Base-by-base conservation (phyloP, 2,329 filamentous ascomycete genomes). In the Botrytis sinoallii region DNA sequence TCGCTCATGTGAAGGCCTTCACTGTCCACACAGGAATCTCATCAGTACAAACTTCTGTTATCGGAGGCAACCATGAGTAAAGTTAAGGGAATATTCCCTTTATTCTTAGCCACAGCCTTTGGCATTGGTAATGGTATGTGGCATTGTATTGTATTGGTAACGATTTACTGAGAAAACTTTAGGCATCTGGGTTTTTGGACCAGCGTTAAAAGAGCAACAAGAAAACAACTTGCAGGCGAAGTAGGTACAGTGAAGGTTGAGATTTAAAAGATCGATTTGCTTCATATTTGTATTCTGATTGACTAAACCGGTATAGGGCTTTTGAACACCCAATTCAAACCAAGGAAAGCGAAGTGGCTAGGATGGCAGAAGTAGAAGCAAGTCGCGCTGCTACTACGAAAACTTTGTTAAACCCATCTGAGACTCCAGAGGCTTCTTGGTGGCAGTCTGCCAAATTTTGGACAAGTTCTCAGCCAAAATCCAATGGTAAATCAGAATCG, bases 141-240 rank as follows among this genome's bases (percentile, higher is more conserved):
- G 2, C n/a, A 52, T 35, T 1, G 22, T n/a, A 52, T 44, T 57
- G 42, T 60, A 40, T 25, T 12, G 10, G 52, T 57, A 44, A 46
- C 20, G 61, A 57, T 44, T 67, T 46, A 66, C 32, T 67, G 44
- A 59, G 20, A 57, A 64, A 4, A 57, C 3, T 57, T 25, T 63
- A 81, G 80, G 77, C 40, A 65, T 81, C 59, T 79, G 73, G 73
- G 76, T 78, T 38, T 81, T 81, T 73, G 79, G 76, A n/a, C 80
- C 80, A 60, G 76, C 76, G 25, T 78, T 81, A 38, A 78, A 78
- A 76, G 79, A 80, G 32, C 75, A 77, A 46, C 48, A 76, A 44
- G 74, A 78, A 48, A 77, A 76, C 48, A 67, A 75, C 16, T 73
- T 74, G 29, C 57, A 77, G 71, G 71, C 72, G 64, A 76, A 73